Conservation (phyloP, 2,329 filamentous ascomycete genomes). For the Aspergillus glaucus region DNA sequence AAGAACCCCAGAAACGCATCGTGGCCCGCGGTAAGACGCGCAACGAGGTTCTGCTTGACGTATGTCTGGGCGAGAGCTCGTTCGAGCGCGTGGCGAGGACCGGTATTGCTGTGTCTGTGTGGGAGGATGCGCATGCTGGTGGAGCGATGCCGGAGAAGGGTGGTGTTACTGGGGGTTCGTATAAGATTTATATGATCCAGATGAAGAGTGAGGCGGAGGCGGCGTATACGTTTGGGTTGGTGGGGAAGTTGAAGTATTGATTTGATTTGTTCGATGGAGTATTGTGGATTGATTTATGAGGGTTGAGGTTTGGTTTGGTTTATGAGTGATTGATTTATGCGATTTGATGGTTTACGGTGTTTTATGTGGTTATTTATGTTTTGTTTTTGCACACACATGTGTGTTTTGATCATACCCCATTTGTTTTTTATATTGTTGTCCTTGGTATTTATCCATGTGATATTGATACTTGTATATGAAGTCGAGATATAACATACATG, state of each 20-base stretch:
- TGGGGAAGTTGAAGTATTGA: slow-evolving; percentile 48
- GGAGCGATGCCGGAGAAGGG: slow-evolving; percentile 47
- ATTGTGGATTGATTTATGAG: not conserved
- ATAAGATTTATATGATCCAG: slow-evolving; percentile 61
- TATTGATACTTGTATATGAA: not conserved
- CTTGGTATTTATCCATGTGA: not conserved
- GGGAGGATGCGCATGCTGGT: slow-evolving; percentile 66
- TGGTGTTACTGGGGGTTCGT: slow-evolving; percentile 54
- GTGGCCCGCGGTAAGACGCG: slow-evolving; percentile 66
- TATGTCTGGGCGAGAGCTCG: slow-evolving; percentile 74
- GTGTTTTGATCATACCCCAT: slow-evolving; percentile 3
- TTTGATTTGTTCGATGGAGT: not conserved
- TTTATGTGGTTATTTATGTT: not conserved
- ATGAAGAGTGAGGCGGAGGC: slow-evolving; percentile 50
- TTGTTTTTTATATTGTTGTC: not conserved
- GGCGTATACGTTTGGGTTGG: slow-evolving; percentile 50
- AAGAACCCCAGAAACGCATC: slow-evolving; percentile 76
- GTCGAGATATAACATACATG: not conserved
- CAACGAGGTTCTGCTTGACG: slow-evolving; percentile 67
- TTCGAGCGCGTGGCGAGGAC: slow-evolving; percentile 78
- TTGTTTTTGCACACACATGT: not conserved
- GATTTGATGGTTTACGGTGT: not conserved
- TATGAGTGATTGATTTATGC: not conserved
- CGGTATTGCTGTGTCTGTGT: slow-evolving; percentile 83
- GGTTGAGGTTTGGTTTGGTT: not conserved